Base-by-base conservation (phyloP, 768 basidiomycete species). In the Tricholoma hemisulphureum region DNA sequence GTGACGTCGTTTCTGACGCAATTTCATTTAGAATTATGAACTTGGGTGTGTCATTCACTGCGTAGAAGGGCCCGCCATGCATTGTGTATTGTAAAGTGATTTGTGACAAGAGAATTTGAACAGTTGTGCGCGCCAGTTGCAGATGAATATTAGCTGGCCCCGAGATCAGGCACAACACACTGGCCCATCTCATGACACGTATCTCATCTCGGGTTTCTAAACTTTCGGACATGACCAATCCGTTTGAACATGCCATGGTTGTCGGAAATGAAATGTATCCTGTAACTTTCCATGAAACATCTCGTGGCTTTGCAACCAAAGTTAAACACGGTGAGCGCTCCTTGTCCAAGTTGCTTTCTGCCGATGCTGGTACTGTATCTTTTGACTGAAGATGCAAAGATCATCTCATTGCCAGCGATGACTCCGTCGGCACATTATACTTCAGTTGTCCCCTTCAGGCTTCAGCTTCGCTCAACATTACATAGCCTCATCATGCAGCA, bases 1-100 rank as follows among this genome's bases (percentile, higher is more conserved):
- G 58, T 39, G 34, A 32, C 48, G 45, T 26, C 34, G 34, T 37
- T 43, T 5, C 26, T 67, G 49, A 62, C 58, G 71, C 62, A 63
- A 57, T 59, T 63, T 1, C 7, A 8, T 21, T n/a, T 31, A 66
- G 65, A 66, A 63, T 61, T 66, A n/a, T 66, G 58, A 58, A 55
- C 10, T 43, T n/a, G 46, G 32, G 37, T 24, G 46, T 53, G 41
- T 29, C 45, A 11, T 45, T 26, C 32, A 26, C 45, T 32, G 18
- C 35, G 34, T 16, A 24, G 21, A 21, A 49, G 7, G 14, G 41
- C 31, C 20, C 45, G 37, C 6, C 32, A 24, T 32, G 35, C 49
- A 20, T 34, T 31, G n/a, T 51, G 4, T 51, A 32, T 18, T 35
- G 50, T 58, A 49, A 41, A 34, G 48, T 53, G 51, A 53, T 48